Base-by-base conservation (phyloP, 108 stramenopile species). In the Aureococcus anophagefferens region DNA sequence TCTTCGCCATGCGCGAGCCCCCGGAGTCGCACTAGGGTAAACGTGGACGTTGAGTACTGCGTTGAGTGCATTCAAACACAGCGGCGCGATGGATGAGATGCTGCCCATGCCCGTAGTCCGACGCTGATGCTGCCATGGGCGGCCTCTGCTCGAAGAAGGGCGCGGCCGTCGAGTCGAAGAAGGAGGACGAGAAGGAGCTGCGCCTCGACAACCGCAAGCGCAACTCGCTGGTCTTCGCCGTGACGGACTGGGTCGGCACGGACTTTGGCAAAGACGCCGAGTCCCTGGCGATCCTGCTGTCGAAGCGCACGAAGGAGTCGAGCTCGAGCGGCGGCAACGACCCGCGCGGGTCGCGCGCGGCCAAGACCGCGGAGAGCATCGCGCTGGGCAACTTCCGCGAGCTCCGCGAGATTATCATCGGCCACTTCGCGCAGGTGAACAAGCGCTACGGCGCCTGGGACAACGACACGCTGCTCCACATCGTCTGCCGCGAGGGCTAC, bases 401-500 rank as follows among this genome's bases (percentile, higher is more conserved):
- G 0, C 46, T 80, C 21, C 67, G 80, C 30, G 77, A 79, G 51
- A 46, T 67, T 25, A 74, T 80, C 37, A 80, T 80, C 46, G 65
- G 65, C 59, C 70, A 78, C 32, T 80, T 74, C 64, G 72, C 75
- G 30, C 71, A 72, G 16, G 74, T 80, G 0, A 80, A 80, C 74
- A 62, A 75, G 5, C 68, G 45, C 66, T 77, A 76, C 63, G 37
- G 72, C 5, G 67, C 37, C 0, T 35, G 72, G 30, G 7, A 65
- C 32, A 33, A 35, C 63, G 62, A 33, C 63, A 73, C 62, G n/a
- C 35, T 81, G 33, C 81, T 81, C 11, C 81, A 81, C 66, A 70
- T 76, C 18, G 81, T 75, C 44, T 81, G 81, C 35, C 65, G 79
- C 9, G 81, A 81, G 74, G 81, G 81, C 72, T 81, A 79, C 73